Base-by-base conservation (phyloP, 805 yeast genomes). In the Candida germanica region DNA sequence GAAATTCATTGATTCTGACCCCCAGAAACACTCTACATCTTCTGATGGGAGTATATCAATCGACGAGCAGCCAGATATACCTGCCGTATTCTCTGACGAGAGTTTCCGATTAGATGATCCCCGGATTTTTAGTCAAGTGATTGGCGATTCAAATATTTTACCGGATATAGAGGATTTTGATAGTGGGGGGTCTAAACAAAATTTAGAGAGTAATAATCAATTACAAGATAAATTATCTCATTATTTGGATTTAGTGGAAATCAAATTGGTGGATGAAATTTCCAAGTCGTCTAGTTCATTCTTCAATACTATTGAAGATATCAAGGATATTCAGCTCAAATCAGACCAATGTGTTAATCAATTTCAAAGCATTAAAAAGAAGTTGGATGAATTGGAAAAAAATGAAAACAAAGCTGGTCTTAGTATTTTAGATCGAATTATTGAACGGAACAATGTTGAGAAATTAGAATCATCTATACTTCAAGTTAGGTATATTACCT, bases 91-190 rank as follows among this genome's bases (percentile, higher is more conserved):
- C 49, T 79, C 83, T 43, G 75, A 73, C 17, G 66, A 73, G 6
- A 73, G 79, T 26, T 93, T 93, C 59, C 71, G 86, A 44, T 67
- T 93, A 26, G 97, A 93, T 49, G 87, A 93, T 54, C 96, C 96
- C 5, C 71, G 96, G 38, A 71, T 81, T 1, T 91, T 91, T 56
- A 79, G 80, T 37, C 67, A 75, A 40, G 95, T 89, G 2, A 71
- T 84, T 10, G 87, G 80, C 29, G 75, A 73, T 26, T 62, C 77
- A 2, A 73, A 74, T 13, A 62, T 77, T 14, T 40, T 64, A 5
- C 54, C 66, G 13, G 53, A 57, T 26, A 56, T 53, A 8, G 58
- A 49, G 11, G 39, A 47, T 21, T 25, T 33, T 18, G 43, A 38
- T 14, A 14, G 6, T 17, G 49, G 46, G 7, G 27, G 36, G 8